phyloP scores from a whole-genome alignment of 2,329 filamentous ascomycete genomes.

The Aspergillus proliferans region DNA sequence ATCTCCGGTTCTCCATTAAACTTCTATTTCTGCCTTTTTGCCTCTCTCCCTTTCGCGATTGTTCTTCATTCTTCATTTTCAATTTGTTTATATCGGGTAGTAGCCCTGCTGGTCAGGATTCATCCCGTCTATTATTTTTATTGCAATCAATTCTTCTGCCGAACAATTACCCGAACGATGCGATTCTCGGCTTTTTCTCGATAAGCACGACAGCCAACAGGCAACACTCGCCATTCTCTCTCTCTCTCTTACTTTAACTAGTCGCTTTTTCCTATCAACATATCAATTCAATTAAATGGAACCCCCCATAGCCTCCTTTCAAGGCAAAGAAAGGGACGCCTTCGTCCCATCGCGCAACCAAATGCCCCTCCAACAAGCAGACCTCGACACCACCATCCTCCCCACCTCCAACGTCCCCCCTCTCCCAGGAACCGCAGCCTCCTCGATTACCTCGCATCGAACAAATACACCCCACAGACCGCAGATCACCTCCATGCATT shows the following conservation, averaged over 20 bases:
- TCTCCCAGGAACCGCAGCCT: not conserved
- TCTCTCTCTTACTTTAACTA: not conserved
- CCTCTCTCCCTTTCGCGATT: not conserved
- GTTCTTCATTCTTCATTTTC: no score
- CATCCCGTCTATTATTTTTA: no score
- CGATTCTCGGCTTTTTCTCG: not conserved
- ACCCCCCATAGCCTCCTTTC: constrained; percentile 7
- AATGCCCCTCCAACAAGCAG: constrained; percentile 6
- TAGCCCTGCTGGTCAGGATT: constrained; percentile 1
- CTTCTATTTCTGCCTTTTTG: not conserved
- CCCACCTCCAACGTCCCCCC: constrained; percentile 8
- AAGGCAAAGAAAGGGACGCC: not conserved
- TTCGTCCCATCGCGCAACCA: constrained; percentile 2
- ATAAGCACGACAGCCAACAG: not conserved
- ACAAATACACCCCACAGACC: not conserved
- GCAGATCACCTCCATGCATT: not conserved
- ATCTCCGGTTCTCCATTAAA: not conserved
- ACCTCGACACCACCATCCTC: constrained; percentile 5
- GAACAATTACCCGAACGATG: no score
- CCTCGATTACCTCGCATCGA: not conserved
- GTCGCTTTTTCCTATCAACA: no score
- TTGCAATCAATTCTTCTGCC: no score
- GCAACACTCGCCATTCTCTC: not conserved
- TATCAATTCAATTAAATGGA: constrained; percentile 2
- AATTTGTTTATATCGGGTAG: constrained; percentile 6